Evolutionary conservation across 768 basidiomycete genomes (phyloP), one percentile per base, ranked within the genome.

Genomic region (Boletus rex-veris): DNA sequence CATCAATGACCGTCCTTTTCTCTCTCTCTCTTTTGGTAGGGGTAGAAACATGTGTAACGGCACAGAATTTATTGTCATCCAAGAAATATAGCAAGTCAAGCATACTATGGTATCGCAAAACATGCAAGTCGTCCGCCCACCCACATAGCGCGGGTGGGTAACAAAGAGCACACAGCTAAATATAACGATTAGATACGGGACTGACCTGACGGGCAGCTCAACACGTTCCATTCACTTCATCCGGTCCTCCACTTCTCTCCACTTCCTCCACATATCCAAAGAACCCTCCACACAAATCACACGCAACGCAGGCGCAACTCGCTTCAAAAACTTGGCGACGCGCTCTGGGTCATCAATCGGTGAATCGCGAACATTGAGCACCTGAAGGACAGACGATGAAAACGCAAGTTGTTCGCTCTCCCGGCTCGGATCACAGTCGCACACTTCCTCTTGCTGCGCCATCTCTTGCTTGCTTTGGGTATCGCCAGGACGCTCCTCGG

Each of bases 341-440:
- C 54, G 43, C 39, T 59, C 60, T 4, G 65, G 64, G 19, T 70
- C 36, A 7, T 51, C 58, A 28, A 69, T 65, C 2, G 55, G 61
- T 5, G 68, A 71, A 51, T 69, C 55, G 0, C 68, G 64, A 10
- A 69, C 60, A 7, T 70, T 65, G 47, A 69, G 61, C 7, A 65
- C 60, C 48, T 58, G 55, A 14, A 71, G 54, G 3, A 24, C 52
- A 24, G 60, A 53, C 7, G 41, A 36, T 0, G 57, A 39, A 30
- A 30, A 18, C 8, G 50, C 7, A 14, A 5, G n/a, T 33, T 16
- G 37, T 15, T n/a, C 8, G n/a, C 3, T 12, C 30, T 45, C 54
- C 21, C 7, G 43, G 11, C 15, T 15, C n/a, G 50, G 1, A 9
- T 14, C 40, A 8, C 24, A 45, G 16, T 33, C 35, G 18, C 35